Percentiles rank a stretch among this genome's conserved stretches.
Conservation (phyloP, 75 land plant genomes). For the Sequoia sempervirens region DNA sequence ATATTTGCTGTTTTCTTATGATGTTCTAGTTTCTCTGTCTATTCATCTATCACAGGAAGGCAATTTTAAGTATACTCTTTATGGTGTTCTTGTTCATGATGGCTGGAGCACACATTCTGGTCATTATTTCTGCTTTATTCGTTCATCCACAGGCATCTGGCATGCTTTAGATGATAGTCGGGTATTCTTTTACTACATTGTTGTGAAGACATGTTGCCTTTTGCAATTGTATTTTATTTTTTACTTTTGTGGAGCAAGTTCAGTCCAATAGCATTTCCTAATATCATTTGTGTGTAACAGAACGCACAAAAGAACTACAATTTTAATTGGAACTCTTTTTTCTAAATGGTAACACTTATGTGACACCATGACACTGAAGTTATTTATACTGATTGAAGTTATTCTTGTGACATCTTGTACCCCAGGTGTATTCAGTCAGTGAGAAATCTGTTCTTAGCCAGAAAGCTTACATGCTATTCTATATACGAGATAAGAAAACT, state of each 20-base stretch:
- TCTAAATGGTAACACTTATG: neutral
- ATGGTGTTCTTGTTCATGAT: constrained; percentile 90
- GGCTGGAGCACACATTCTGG: constrained; percentile 94
- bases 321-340: neutral
- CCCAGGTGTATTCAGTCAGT: too few relatives aligned
- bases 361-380: neutral
- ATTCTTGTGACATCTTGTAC: neutral
- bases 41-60: too few relatives aligned
- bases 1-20: too few relatives aligned
- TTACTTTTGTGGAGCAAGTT: neutral
- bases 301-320: neutral
- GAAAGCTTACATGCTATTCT: too few relatives aligned
- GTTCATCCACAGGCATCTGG: constrained; percentile 80
- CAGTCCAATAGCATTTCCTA: neutral
- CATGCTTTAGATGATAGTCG: constrained; percentile 81
- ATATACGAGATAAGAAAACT: too few relatives aligned
- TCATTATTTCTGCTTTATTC: constrained; percentile 88
- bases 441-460: too few relatives aligned
- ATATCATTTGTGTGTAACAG: neutral
- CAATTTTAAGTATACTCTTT: too few relatives aligned
- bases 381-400: neutral
- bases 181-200: too few relatives aligned
- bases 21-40: too few relatives aligned
- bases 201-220: neutral
- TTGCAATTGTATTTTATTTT: neutral